phyloP scores from a whole-genome alignment of 2,329 filamentous ascomycete genomes.

The Fusarium virguliforme region DNA sequence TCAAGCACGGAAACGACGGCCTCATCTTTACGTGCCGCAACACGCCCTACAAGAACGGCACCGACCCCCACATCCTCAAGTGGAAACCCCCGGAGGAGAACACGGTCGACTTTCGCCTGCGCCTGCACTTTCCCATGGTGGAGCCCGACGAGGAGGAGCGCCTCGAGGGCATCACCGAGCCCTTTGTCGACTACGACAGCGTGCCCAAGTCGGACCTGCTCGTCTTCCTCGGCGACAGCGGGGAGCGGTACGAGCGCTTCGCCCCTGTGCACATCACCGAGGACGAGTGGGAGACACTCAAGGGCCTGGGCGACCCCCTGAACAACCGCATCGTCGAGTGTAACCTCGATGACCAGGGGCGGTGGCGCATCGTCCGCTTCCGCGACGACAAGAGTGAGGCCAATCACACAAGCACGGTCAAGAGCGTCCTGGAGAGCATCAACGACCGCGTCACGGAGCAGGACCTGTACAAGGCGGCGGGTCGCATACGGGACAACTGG shows the following conservation, averaged over 20 bases:
- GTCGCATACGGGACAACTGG: slow-evolving; percentile 84
- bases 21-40: slow-evolving; percentile 97
- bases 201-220: slow-evolving; percentile 82
- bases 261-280: slow-evolving; percentile 78
- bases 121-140: slow-evolving; percentile 81
- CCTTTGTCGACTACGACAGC: slow-evolving; percentile 84
- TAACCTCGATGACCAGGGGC: slow-evolving; percentile 79
- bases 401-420: slow-evolving; percentile 88
- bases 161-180: slow-evolving; percentile 74
- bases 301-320: slow-evolving; percentile 80
- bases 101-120: slow-evolving; percentile 91
- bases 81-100: slow-evolving; percentile 98
- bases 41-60: slow-evolving; percentile 89
- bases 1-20: slow-evolving; percentile 95
- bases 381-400: slow-evolving; percentile 93
- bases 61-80: slow-evolving; percentile 94
- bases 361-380: slow-evolving; percentile 92
- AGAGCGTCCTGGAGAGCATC: slow-evolving; percentile 92
- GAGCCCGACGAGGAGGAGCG: slow-evolving; percentile 79
- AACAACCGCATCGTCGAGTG: slow-evolving; percentile 93
- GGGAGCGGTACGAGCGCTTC: slow-evolving; percentile 75
- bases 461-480: slow-evolving; percentile 80
- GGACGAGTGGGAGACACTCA: slow-evolving; percentile 88
- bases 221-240: slow-evolving; percentile 75
- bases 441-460: slow-evolving; percentile 86